Base-by-base conservation (phyloP, 2,329 filamentous ascomycete genomes). In the Metarhizium album region DNA sequence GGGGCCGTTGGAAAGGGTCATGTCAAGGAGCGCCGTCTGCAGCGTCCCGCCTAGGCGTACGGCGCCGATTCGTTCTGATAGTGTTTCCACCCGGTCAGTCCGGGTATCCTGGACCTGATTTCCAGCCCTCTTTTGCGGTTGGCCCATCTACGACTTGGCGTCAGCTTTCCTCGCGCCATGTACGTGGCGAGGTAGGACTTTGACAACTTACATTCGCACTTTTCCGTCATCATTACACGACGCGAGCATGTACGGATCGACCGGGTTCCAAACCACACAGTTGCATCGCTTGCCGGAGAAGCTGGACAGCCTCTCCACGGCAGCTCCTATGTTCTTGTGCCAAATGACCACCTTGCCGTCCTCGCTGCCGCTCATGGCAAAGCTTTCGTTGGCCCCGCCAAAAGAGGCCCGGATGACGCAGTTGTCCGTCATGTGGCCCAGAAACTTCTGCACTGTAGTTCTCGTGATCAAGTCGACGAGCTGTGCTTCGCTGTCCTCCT, bases 321-420 rank as follows among this genome's bases (percentile, higher is more conserved):
- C 74, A 5, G 78, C 74, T 5, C 88, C 89, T 35, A 86, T 88
- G 51, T 83, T 84, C 66, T 89, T 93, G 65, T 95, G 87, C 89
- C 90, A 97, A 54, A 98, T 87, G 64, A 89, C 85, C 42, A 97
- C 78, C 51, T 78, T 76, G 2, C 82, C 81, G 55, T 82, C 80
- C 77, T 96, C 90, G 60, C 90, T 95, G 11, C 93, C 93, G 60
- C 87, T 91, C 27, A 94, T 75, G 9, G 97, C 85, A 65, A 96
- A 96, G 64, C 85, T 90, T 69, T 96, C 90, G 52, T 87, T 84
- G 1, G 91, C 90, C 31, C 93, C 93, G 18, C 93, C 93, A 67
- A 96, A 93, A 0, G 76, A 73, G 60, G 84, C 87, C 47, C 91
- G 79, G 53, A 98, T 94, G 50, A 96, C 78, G 62, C 74, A 95